Evolutionary conservation across 805 yeast genomes (phyloP).

Genomic region (Cyberlindnera galapagoensis): DNA sequence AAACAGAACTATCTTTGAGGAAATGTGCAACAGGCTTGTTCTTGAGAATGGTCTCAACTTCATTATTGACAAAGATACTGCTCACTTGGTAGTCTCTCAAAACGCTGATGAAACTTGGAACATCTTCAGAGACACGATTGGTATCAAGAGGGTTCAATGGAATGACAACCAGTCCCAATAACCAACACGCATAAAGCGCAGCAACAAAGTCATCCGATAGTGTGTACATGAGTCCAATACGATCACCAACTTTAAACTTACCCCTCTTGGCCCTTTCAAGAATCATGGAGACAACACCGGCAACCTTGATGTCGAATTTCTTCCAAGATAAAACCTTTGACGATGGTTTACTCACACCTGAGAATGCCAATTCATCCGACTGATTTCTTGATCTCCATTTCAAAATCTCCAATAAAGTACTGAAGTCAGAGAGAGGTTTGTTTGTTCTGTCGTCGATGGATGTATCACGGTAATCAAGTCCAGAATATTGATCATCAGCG

Average conservation of each 20-base stretch:
- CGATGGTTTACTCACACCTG: constrained; percentile 31
- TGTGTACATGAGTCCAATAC: constrained; percentile 76
- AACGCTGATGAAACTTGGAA: constrained; percentile 55
- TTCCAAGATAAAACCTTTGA: constrained; percentile 68
- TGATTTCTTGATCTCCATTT: constrained; percentile 71
- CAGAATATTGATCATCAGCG: constrained; percentile 69
- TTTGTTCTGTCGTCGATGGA: constrained; percentile 74
- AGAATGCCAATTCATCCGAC: constrained; percentile 76
- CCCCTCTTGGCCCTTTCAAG: constrained; percentile 68
- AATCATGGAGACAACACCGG: constrained; percentile 67
- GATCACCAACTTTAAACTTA: constrained; percentile 57
- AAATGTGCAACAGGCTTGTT: constrained; percentile 57
- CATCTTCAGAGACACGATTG: constrained; percentile 65
- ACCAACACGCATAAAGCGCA: constrained; percentile 80
- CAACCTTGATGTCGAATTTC: constrained; percentile 69
- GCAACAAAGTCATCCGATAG: constrained; percentile 81
- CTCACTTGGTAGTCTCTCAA: constrained; percentile 65
- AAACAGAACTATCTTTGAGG: constrained; percentile 37
- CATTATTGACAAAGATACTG: constrained; percentile 72
- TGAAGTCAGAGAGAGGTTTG: constrained; percentile 67
- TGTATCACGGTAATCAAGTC: constrained; percentile 70
- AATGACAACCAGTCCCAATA: constrained; percentile 72
- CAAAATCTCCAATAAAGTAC: constrained; percentile 62
- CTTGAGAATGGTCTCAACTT: constrained; percentile 63
- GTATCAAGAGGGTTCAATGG: constrained; percentile 70